These are phyloP conservation scores for Penicillium tannophilum DNA, from an alignment of 495 filamentous ascomycete genomes.

Conservation along the genomic window DNA sequence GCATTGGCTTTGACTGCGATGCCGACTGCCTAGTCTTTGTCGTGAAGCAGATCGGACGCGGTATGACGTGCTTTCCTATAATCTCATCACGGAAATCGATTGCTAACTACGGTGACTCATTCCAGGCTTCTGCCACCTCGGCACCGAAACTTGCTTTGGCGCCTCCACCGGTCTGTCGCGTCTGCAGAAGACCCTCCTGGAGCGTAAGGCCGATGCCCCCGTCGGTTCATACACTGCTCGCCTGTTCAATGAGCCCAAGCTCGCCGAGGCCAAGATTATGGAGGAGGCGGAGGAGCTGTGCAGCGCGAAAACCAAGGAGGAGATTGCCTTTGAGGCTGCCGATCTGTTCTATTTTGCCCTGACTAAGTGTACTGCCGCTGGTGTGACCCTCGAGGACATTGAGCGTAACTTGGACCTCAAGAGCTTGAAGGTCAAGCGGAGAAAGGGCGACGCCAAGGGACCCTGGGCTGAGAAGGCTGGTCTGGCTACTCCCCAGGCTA, in stretches of 20 bases:
- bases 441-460: conserved; percentile 91
- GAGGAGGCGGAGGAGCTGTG: conserved; percentile 96
- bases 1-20: conserved; percentile 87
- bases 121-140: conserved; percentile 89
- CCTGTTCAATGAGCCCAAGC: conserved; percentile 86
- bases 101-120: conserved; percentile 27
- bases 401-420: conserved; percentile 92
- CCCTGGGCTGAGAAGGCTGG: conserved; percentile 83
- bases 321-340: conserved; percentile 90
- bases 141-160: conserved; percentile 90
- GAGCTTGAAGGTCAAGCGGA: conserved; percentile 86
- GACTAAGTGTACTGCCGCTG: conserved; percentile 80
- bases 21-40: conserved; percentile 87
- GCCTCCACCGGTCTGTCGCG: conserved; percentile 76
- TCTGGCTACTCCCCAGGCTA: conserved; percentile 47
- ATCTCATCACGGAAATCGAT: neutral
- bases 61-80: conserved; percentile 31
- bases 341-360: conserved; percentile 96
- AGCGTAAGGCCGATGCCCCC: conserved; percentile 78
- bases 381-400: conserved; percentile 82
- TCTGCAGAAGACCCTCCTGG: conserved; percentile 80
- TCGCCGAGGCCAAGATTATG: conserved; percentile 94
- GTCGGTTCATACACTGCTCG: conserved; percentile 90
- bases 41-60: conserved; percentile 82
- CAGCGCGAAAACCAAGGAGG: conserved; percentile 74